Percentiles rank a stretch among this genome's conserved stretches.
Evolutionary conservation across 495 filamentous ascomycete species (phyloP).

Genomic region (Penicillium riverlandense): DNA sequence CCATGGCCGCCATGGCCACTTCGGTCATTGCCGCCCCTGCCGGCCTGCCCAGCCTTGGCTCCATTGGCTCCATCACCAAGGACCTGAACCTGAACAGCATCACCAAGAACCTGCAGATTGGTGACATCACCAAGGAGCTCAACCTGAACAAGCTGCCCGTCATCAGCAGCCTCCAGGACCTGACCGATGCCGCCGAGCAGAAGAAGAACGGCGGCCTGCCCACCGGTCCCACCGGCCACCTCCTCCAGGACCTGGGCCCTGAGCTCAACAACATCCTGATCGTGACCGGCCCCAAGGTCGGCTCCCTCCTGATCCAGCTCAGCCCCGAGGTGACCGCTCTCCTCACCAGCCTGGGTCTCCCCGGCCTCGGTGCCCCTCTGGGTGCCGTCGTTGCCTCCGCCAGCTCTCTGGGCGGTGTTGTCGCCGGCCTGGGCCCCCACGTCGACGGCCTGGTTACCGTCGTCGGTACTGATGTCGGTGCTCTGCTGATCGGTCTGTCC

Average conservation of each 20-base stretch:
- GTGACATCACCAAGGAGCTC: slow-evolving; percentile 11
- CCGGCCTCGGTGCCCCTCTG: slow-evolving; percentile 14
- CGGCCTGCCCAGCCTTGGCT: slow-evolving; percentile 4
- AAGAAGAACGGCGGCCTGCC: slow-evolving; percentile 3
- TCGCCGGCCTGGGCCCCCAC: slow-evolving; percentile 26
- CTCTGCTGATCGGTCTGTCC: slow-evolving; percentile 27
- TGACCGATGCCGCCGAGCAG: slow-evolving; percentile 14
- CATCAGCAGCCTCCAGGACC: slow-evolving; percentile 15
- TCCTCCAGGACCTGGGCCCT: slow-evolving; percentile 22
- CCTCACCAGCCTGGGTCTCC: slow-evolving; percentile 18
- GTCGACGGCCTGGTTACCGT: slow-evolving; percentile 22
- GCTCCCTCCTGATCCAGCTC: slow-evolving; percentile 18
- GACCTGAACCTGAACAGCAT: slow-evolving; percentile 15
- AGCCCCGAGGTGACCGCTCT: slow-evolving; percentile 19
- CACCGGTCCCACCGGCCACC: slow-evolving; percentile 14
- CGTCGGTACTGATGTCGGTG: slow-evolving; percentile 25
- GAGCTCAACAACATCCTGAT: slow-evolving; percentile 23
- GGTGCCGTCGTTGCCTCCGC: slow-evolving; percentile 13
- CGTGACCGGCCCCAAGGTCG: slow-evolving; percentile 14
- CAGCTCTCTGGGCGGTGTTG: slow-evolving; percentile 13
- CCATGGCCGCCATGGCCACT: slow-evolving; percentile 26
- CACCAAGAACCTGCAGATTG: slow-evolving; percentile 13
- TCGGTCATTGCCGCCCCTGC: slow-evolving; percentile 27
- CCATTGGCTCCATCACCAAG: slow-evolving; percentile 4
- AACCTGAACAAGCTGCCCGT: slow-evolving; percentile 11